phyloP scores from a whole-genome alignment of 768 basidiomycete genomes.

The Termitomyces sp. region DNA sequence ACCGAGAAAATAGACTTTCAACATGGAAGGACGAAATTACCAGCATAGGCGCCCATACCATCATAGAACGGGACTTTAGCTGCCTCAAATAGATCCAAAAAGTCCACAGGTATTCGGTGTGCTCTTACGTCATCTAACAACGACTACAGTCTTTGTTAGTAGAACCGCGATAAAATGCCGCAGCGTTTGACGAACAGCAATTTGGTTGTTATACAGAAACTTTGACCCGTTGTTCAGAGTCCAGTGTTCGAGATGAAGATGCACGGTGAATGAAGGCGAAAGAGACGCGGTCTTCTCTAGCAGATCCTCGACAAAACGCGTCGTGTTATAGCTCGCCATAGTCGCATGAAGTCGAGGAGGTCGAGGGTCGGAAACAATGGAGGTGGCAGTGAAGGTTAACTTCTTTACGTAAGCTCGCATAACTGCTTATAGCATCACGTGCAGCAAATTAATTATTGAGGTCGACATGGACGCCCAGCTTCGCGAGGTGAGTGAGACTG shows the following conservation, averaged over 20 bases:
- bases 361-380: constrained; percentile 6
- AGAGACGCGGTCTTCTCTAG: constrained; percentile 51
- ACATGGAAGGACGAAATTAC: neutral
- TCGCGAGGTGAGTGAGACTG: constrained; percentile 34
- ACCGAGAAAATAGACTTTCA: neutral
- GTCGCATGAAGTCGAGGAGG: constrained; percentile 16
- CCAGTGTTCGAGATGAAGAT: constrained; percentile 80
- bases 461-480: constrained; percentile 41
- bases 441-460: constrained; percentile 12
- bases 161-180: neutral
- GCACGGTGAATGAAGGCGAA: constrained; percentile 74
- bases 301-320: constrained; percentile 59
- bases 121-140: constrained; percentile 81
- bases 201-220: constrained; percentile 77
- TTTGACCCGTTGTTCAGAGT: constrained; percentile 77
- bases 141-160: constrained; percentile 39
- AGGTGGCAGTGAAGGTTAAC: constrained; percentile 7
- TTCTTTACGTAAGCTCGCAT: constrained; percentile 16
- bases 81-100: constrained; percentile 74
- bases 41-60: constrained; percentile 41
- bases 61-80: constrained; percentile 79
- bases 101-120: constrained; percentile 82
- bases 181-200: constrained; percentile 43
- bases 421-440: constrained; percentile 30
- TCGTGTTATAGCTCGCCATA: constrained; percentile 75